These are phyloP conservation scores for Penicillium paradoxum DNA, from an alignment of 495 filamentous ascomycete species.

Conservation along the genomic window DNA sequence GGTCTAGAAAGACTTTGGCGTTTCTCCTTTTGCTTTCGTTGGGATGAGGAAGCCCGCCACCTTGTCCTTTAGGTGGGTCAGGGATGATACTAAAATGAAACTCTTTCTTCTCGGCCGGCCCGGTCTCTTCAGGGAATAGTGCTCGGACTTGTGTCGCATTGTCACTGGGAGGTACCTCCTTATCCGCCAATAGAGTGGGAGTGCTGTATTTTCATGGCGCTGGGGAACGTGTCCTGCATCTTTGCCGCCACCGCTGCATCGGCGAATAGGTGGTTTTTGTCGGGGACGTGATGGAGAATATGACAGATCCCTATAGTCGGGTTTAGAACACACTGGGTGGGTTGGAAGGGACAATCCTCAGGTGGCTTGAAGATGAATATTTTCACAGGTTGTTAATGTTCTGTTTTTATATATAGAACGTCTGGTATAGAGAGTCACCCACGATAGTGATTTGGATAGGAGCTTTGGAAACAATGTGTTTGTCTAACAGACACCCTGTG, in stretches of 20 bases:
- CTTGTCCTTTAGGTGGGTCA: not conserved
- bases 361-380: not conserved
- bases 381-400: not conserved
- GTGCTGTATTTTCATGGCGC: not conserved
- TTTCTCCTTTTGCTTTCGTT: not conserved
- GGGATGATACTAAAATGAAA: conserved; percentile 2
- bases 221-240: conserved; percentile 21
- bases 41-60: not conserved
- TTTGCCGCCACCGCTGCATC: conserved; percentile 16
- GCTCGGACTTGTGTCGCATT: conserved; percentile 11
- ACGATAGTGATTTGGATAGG: not conserved
- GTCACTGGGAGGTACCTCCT: conserved; percentile 16
- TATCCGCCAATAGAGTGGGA: not conserved
- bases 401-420: not conserved
- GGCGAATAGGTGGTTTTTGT: not conserved
- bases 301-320: conserved; percentile 1
- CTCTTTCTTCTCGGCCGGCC: conserved; percentile 4
- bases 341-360: not conserved
- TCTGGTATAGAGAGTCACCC: not conserved
- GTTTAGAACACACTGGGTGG: not conserved
- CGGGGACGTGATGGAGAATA: not conserved
- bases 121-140: not conserved
- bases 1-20: not conserved
- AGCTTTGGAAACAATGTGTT: not conserved
- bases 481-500: not conserved